phyloP scores from a whole-genome alignment of 495 filamentous ascomycete genomes.

The Podospora tetraspora region DNA sequence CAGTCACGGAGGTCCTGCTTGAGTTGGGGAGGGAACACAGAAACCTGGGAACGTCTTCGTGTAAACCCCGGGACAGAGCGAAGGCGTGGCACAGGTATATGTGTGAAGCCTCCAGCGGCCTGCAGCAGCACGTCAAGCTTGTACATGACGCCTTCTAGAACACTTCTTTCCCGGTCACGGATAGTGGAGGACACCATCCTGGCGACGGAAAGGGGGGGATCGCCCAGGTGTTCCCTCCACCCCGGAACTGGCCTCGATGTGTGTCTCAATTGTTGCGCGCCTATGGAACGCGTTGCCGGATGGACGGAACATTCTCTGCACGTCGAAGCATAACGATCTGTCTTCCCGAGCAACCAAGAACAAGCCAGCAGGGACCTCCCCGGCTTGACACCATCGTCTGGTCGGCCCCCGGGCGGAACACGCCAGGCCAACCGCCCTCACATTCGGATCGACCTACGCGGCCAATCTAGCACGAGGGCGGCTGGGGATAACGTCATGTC shows the following conservation, averaged over 20 bases:
- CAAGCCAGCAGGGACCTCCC: background rate
- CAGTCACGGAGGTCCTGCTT: background rate
- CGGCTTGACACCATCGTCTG: background rate
- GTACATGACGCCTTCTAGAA: background rate
- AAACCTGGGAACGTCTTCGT: background rate
- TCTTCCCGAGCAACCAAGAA: background rate
- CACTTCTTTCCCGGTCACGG: background rate
- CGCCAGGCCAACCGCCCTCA: background rate
- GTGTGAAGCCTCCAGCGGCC: no score
- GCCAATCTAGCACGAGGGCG: background rate
- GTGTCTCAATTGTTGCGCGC: background rate
- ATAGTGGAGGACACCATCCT: background rate
- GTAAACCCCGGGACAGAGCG: background rate
- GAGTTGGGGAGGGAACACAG: background rate
- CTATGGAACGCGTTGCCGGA: background rate
- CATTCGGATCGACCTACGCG: background rate
- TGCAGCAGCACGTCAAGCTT: no score
- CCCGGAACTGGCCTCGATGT: background rate
- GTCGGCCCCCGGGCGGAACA: background rate
- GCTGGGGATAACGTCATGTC: conserved; percentile 2
- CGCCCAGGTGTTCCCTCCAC: background rate
- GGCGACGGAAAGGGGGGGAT: background rate
- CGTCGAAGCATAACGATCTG: background rate
- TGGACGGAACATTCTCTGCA: background rate
- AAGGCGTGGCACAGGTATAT: background rate